Conservation (phyloP, 2,329 filamentous ascomycete species). For the Aureobasidium subglaciale region DNA sequence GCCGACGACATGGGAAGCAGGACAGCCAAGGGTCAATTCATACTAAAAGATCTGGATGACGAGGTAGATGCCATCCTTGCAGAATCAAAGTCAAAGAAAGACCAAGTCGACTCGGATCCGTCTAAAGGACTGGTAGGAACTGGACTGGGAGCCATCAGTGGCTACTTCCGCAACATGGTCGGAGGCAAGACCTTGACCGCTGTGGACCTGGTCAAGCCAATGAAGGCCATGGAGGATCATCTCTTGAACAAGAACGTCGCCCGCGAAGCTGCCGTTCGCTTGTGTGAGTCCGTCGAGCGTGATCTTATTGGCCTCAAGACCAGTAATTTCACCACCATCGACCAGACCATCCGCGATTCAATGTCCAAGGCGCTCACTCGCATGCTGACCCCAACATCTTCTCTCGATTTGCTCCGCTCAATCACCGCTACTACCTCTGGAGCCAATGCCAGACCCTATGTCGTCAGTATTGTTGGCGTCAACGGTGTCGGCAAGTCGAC, state of each 20-base stretch:
- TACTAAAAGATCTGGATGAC: conserved; percentile 86
- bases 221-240: conserved; percentile 95
- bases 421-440: conserved; percentile 70
- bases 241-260: conserved; percentile 93
- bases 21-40: conserved; percentile 83
- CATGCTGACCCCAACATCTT: conserved; percentile 92
- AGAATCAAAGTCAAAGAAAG: conserved; percentile 63
- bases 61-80: conserved; percentile 87
- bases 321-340: conserved; percentile 76
- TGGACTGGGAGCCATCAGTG: conserved; percentile 73
- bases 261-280: conserved; percentile 80
- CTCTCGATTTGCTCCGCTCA: conserved; percentile 86
- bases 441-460: conserved; percentile 70
- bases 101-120: conserved; percentile 37
- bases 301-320: conserved; percentile 89
- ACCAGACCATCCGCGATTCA: conserved; percentile 71
- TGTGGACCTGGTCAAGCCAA: conserved; percentile 64
- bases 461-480: conserved; percentile 96
- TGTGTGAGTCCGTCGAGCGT: conserved; percentile 86
- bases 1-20: conserved; percentile 76
- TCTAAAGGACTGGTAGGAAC: conserved; percentile 66
- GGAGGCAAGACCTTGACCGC: conserved; percentile 72
- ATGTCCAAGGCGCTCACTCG: conserved; percentile 91
- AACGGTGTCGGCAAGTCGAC: conserved; percentile 98
- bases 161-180: conserved; percentile 88